These are phyloP conservation scores for Pichia sp. DNA, from an alignment of 1,139 yeast species.

Conservation along the genomic window DNA sequence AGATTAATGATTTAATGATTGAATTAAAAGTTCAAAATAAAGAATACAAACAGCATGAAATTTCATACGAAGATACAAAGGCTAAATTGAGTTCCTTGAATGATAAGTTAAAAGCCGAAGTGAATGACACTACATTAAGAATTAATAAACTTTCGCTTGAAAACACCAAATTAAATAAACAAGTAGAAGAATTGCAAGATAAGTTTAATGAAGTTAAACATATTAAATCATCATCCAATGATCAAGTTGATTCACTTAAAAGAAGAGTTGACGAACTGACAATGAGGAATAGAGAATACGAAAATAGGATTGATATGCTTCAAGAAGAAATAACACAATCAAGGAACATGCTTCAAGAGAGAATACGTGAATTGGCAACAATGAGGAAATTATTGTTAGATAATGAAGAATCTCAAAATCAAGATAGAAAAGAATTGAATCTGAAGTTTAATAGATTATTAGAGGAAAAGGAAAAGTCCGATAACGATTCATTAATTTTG, in stretches of 20 bases:
- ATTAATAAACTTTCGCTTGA: constrained; percentile 41
- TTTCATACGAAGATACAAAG: constrained; percentile 34
- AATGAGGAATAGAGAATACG: constrained; percentile 62
- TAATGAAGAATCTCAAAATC: constrained; percentile 52
- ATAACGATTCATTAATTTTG: constrained; percentile 44
- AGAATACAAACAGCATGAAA: constrained; percentile 37
- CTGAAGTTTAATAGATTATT: constrained; percentile 37
- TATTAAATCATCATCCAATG: constrained; percentile 43
- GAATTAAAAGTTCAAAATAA: constrained; percentile 40
- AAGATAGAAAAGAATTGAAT: constrained; percentile 41
- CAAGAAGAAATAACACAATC: constrained; percentile 79
- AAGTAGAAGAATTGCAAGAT: constrained; percentile 45
- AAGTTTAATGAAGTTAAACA: constrained; percentile 45
- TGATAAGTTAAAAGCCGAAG: constrained; percentile 33
- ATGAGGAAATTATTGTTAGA: constrained; percentile 66
- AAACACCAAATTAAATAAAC: constrained; percentile 45
- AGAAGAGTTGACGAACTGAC: constrained; percentile 75
- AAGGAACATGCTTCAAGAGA: constrained; percentile 65
- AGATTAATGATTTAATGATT: constrained; percentile 36
- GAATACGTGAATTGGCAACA: constrained; percentile 70
- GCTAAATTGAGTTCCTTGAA: constrained; percentile 36
- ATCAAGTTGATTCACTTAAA: constrained; percentile 52
- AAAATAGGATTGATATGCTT: constrained; percentile 53
- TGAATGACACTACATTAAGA: constrained; percentile 33
- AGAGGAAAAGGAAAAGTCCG: constrained; percentile 58